Conservation (phyloP, 192 early-diverging fungal species). For the Ambispora gerdemannii region DNA sequence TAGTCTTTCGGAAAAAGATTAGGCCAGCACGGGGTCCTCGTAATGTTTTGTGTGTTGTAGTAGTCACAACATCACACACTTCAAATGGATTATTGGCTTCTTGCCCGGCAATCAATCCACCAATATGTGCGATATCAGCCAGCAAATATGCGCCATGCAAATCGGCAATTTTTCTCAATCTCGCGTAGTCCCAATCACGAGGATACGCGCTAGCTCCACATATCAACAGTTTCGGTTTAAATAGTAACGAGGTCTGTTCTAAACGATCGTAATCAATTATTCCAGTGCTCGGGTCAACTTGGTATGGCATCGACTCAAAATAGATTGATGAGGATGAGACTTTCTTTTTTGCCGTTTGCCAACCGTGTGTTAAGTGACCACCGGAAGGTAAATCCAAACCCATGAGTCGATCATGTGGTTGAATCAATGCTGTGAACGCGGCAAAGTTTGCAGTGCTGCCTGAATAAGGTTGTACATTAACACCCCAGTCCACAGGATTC, state of each 20-base stretch:
- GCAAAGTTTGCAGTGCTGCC: constrained; percentile 99
- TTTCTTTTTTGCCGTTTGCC: constrained; percentile 99
- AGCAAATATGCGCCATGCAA: constrained; percentile 93
- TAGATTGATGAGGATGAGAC: constrained; percentile 99
- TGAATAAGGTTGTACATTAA: constrained; percentile 99
- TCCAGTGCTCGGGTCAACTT: constrained; percentile 84
- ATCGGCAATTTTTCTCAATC: constrained; percentile 96
- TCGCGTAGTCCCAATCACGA: constrained; percentile 97
- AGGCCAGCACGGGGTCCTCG: constrained; percentile 98
- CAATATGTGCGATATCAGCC: constrained; percentile 99
- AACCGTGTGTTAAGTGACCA: constrained; percentile 99
- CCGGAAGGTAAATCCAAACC: constrained; percentile 99
- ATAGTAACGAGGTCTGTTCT: constrained; percentile 88
- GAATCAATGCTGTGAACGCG: constrained; percentile 90
- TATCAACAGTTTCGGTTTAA: constrained; percentile 97
- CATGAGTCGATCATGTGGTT: constrained; percentile 99
- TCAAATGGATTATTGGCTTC: constrained; percentile 94
- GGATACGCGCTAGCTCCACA: constrained; percentile 99
- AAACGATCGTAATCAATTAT: constrained; percentile 92
- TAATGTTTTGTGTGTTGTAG: constrained; percentile 99
- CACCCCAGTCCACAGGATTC: constrained; percentile 90
- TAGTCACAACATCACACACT: constrained; percentile 98
- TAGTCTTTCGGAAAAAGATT: constrained; percentile 92
- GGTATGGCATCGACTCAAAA: constrained; percentile 99
- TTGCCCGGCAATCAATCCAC: constrained; percentile 87